phyloP scores from a whole-genome alignment of 352 stramenopile genomes.

The Phytophthora palmivora region DNA sequence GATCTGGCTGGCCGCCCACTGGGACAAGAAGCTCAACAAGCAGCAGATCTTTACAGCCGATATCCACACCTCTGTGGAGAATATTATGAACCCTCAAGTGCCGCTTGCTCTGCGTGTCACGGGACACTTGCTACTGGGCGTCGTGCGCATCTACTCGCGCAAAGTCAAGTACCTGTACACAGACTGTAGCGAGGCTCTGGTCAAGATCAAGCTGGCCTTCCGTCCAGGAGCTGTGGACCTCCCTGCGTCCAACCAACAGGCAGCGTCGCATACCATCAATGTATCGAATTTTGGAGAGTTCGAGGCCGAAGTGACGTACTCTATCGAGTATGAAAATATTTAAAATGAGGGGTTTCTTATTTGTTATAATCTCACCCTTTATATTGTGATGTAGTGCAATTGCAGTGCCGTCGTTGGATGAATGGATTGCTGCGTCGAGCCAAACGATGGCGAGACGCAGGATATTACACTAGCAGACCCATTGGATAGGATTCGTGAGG shows the following conservation, averaged over 20 bases:
- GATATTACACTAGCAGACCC: constrained; percentile 88
- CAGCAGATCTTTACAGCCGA: constrained; percentile 98
- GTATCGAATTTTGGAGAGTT: constrained; percentile 88
- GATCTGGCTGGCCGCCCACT: constrained; percentile 99
- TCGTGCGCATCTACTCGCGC: constrained; percentile 98
- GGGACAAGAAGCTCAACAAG: constrained; percentile 99
- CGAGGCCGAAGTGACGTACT: constrained; percentile 85
- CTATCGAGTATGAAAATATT: constrained; percentile 73
- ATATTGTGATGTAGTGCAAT: constrained; percentile 53
- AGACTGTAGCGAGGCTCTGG: constrained; percentile 98
- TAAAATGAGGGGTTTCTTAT: constrained; percentile 5
- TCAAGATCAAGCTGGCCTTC: constrained; percentile 99
- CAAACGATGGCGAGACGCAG: constrained; percentile 80
- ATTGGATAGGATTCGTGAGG: constrained; percentile 53
- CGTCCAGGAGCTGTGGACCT: constrained; percentile 84
- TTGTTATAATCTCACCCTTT: constrained; percentile 2
- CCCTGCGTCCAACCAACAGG: constrained; percentile 68
- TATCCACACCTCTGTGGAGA: constrained; percentile 96
- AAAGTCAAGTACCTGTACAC: constrained; percentile 98
- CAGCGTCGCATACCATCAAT: constrained; percentile 81
- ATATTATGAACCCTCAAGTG: constrained; percentile 97
- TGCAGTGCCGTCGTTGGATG: constrained; percentile 67
- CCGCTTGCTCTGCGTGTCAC: constrained; percentile 97
- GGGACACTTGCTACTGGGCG: constrained; percentile 97
- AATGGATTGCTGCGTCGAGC: constrained; percentile 83